Percentiles rank a stretch among this genome's conserved stretches.
phyloP scores from a whole-genome alignment of 495 filamentous ascomycete species.

The Aspergillus incahuasiensis region DNA sequence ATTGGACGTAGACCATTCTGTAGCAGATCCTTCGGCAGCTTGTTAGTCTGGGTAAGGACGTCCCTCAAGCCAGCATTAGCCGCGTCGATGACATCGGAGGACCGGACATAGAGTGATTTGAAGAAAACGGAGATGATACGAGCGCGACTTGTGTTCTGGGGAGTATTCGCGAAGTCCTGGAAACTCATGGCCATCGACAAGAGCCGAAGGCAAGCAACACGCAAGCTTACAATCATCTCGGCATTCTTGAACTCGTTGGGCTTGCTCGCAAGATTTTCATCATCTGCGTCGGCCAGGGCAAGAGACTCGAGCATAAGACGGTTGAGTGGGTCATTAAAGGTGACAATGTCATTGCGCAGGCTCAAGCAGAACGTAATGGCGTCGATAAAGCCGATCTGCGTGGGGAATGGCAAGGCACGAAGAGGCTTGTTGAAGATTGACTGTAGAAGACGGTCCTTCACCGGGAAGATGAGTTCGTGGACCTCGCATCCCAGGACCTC shows the following conservation, averaged over 20 bases:
- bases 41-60: conserved; percentile 81
- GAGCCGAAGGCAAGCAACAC: conserved; percentile 89
- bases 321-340: conserved; percentile 86
- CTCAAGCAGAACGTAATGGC: conserved; percentile 91
- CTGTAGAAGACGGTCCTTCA: conserved; percentile 77
- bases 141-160: conserved; percentile 67
- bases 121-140: conserved; percentile 95
- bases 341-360: conserved; percentile 77
- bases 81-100: conserved; percentile 85
- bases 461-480: conserved; percentile 77
- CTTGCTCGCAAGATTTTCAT: conserved; percentile 80
- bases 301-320: conserved; percentile 88
- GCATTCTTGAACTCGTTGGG: conserved; percentile 84
- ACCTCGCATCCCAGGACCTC: conserved; percentile 70
- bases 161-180: conserved; percentile 71
- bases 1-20: conserved; percentile 94
- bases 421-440: conserved; percentile 94
- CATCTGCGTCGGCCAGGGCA: conserved; percentile 86
- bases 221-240: conserved; percentile 83
- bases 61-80: conserved; percentile 82
- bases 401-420: conserved; percentile 82
- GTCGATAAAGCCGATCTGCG: conserved; percentile 96
- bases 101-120: conserved; percentile 90
- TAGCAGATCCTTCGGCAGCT: conserved; percentile 90
- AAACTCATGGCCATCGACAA: conserved; percentile 90